These are phyloP conservation scores for Calocybe cyanea DNA, from an alignment of 768 basidiomycete species.

Conservation along the genomic window DNA sequence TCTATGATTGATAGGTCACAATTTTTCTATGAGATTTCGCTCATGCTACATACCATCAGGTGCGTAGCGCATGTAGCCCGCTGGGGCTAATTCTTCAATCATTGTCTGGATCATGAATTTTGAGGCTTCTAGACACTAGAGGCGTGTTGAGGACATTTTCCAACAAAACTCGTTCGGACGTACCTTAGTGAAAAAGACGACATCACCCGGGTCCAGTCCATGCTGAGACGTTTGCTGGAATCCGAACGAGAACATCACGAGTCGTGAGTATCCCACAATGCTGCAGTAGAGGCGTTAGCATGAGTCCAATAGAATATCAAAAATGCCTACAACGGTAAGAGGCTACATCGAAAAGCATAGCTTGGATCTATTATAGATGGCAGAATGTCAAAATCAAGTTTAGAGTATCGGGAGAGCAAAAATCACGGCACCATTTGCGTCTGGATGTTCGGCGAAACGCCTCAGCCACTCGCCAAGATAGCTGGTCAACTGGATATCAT, in stretches of 20 bases:
- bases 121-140: conserved; percentile 67
- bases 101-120: conserved; percentile 63
- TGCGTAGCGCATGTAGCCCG: conserved; percentile 73
- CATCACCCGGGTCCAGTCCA: conserved; percentile 58
- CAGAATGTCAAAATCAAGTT: too few species aligned
- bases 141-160: conserved; percentile 3
- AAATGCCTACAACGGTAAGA: conserved; percentile 67
- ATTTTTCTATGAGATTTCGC: background rate
- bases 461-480: conserved; percentile 65
- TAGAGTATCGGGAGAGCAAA: background rate
- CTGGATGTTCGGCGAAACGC: conserved; percentile 59
- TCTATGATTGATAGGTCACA: conserved; percentile 30
- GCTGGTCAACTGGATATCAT: conserved; percentile 52
- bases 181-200: conserved; percentile 69
- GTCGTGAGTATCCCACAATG: conserved; percentile 70
- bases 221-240: conserved; percentile 80
- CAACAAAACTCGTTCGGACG: conserved; percentile 1
- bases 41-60: conserved; percentile 56
- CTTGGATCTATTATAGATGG: conserved; percentile 54
- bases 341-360: conserved; percentile 55
- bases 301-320: background rate
- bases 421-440: conserved; percentile 45
- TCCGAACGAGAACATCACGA: conserved; percentile 85
- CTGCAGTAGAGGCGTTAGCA: conserved; percentile 31
- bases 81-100: conserved; percentile 61